A percentile compares a stretch with the other conserved stretches of the same genome.
Conservation (phyloP, 805 yeast species). For the Kodamaea jinghongensis region DNA sequence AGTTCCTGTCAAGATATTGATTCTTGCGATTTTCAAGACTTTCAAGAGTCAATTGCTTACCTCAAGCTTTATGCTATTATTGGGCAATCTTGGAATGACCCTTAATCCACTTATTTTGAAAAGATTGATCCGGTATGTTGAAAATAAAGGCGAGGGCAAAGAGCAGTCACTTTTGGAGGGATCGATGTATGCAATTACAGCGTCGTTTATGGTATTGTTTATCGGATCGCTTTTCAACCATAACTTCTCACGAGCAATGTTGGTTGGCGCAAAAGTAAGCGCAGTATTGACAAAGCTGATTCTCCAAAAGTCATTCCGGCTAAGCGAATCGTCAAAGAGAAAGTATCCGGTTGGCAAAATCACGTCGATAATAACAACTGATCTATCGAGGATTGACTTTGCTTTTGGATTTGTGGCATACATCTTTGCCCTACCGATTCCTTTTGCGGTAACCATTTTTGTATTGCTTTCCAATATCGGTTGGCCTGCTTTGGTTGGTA, state of each 20-base stretch:
- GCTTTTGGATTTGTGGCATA: constrained; percentile 29
- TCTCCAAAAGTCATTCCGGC: constrained; percentile 22
- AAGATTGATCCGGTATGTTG: constrained; percentile 36
- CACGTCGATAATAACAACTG: constrained; percentile 29
- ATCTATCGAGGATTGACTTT: constrained; percentile 25
- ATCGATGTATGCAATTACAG: constrained; percentile 40
- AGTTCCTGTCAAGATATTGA: too few species aligned
- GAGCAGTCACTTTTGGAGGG: constrained; percentile 23
- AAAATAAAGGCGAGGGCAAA: constrained; percentile 10
- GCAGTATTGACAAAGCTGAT: constrained; percentile 24
- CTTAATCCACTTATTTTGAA: constrained; percentile 36
- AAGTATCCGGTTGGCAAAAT: constrained; percentile 21
- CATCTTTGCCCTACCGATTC: constrained; percentile 21
- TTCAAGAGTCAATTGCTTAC: constrained; percentile 26
- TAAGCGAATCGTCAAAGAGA: constrained; percentile 19
- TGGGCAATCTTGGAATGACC: constrained; percentile 26
- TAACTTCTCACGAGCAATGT: constrained; percentile 21
- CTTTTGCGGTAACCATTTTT: constrained; percentile 23
- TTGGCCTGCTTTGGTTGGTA: constrained; percentile 24
- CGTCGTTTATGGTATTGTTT: constrained; percentile 25
- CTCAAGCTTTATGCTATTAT: constrained; percentile 18
- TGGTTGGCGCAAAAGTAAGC: constrained; percentile 28
- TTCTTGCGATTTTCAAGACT: constrained; percentile 27
- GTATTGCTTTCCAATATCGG: constrained; percentile 24
- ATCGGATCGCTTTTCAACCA: constrained; percentile 23